Evolutionary conservation across 2,329 filamentous ascomycete genomes (phyloP).

Genomic region (Scedosporium dehoogii): DNA sequence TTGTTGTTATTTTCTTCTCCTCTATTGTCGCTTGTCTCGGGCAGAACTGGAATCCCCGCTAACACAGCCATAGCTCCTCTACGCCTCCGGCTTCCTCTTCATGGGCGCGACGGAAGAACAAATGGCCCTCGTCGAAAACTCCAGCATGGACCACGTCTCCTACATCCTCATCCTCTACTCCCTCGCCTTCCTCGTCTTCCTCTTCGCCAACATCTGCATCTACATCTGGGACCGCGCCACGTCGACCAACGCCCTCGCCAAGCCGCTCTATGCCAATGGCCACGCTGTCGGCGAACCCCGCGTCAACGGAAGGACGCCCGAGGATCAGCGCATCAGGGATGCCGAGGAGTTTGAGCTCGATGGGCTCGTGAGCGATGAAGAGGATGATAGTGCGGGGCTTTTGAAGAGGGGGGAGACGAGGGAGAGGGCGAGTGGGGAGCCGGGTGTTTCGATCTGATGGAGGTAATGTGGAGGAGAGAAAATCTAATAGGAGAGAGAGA

Average conservation of each 20-base stretch:
- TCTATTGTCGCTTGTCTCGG: background rate
- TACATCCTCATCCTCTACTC: conserved; percentile 91
- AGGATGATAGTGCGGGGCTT: conserved; percentile 46
- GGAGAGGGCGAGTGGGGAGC: background rate
- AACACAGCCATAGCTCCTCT: conserved; percentile 56
- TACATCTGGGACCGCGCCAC: conserved; percentile 63
- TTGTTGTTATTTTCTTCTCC: background rate
- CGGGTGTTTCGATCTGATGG: background rate
- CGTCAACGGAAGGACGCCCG: conserved; percentile 16
- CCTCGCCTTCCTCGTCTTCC: conserved; percentile 79
- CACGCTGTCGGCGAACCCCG: background rate
- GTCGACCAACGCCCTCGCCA: conserved; percentile 15
- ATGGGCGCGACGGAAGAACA: conserved; percentile 98
- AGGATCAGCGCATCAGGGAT: conserved; percentile 56
- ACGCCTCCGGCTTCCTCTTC: conserved; percentile 88
- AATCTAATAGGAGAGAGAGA: too few relatives aligned
- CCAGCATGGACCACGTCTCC: conserved; percentile 76
- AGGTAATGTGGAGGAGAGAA: background rate
- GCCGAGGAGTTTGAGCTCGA: conserved; percentile 92
- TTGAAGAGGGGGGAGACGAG: conserved; percentile 21
- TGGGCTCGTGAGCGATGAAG: conserved; percentile 80
- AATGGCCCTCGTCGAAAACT: conserved; percentile 66
- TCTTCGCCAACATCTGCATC: conserved; percentile 82
- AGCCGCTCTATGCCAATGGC: conserved; percentile 15
- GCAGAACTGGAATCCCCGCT: conserved; percentile 8